Conservation (phyloP, 2,329 filamentous ascomycete genomes). For the Metarhizium album region DNA sequence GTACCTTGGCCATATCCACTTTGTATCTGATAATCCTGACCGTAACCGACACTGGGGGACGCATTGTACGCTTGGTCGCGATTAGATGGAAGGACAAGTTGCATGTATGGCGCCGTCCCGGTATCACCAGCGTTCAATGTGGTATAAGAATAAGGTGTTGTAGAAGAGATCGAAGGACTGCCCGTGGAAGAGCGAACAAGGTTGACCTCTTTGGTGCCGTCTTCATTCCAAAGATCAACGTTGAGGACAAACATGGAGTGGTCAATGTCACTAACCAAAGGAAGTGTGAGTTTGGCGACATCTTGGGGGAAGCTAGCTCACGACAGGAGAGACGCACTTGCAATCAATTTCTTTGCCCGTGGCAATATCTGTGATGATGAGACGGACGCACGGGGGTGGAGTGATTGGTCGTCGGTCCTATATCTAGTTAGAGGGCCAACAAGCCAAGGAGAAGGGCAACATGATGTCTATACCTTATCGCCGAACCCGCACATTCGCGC, state of each 20-base stretch:
- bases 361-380: conserved; percentile 63
- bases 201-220: conserved; percentile 54
- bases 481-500: conserved; percentile 99
- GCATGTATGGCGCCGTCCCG: conserved; percentile 17
- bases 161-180: conserved; percentile 69
- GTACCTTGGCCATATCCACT: conserved; percentile 23
- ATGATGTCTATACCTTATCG: conserved; percentile 60
- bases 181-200: conserved; percentile 54
- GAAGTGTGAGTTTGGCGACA: not conserved
- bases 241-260: conserved; percentile 43
- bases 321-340: conserved; percentile 47
- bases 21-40: conserved; percentile 22
- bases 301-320: not conserved
- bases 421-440: conserved; percentile 2
- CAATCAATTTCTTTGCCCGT: conserved; percentile 76
- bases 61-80: conserved; percentile 24
- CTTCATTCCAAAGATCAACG: conserved; percentile 58
- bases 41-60: conserved; percentile 19
- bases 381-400: conserved; percentile 80
- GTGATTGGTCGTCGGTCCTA: conserved; percentile 93
- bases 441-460: not conserved
- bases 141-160: conserved; percentile 65
- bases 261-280: conserved; percentile 24
- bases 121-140: conserved; percentile 29
- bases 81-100: conserved; percentile 26